Evolutionary conservation across 768 basidiomycete species (phyloP).

Genomic region (Artomyces pyxidatus): DNA sequence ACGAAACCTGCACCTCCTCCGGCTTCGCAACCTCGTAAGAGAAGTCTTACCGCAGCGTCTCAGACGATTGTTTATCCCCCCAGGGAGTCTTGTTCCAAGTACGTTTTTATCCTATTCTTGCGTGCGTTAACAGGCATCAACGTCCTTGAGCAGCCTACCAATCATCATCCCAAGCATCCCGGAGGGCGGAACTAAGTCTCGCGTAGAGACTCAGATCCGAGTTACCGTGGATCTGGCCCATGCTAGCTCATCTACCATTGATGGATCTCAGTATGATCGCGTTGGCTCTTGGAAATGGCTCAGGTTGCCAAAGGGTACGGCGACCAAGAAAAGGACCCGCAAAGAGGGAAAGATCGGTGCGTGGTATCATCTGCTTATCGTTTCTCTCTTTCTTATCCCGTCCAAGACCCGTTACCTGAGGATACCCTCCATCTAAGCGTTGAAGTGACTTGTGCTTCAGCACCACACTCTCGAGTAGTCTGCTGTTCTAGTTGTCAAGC

Average conservation of each 20-base stretch:
- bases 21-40: slow-evolving; percentile 46
- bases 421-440: slow-evolving; percentile 68
- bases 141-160: slow-evolving; percentile 44
- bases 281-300: slow-evolving; percentile 91
- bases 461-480: slow-evolving; percentile 66
- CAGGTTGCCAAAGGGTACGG: slow-evolving; percentile 68
- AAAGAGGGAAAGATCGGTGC: slow-evolving; percentile 79
- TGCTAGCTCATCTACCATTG: slow-evolving; percentile 47
- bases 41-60: slow-evolving; percentile 38
- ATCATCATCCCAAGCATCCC: slow-evolving; percentile 83
- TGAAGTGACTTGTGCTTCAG: slow-evolving; percentile 72
- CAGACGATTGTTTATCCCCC: slow-evolving; percentile 63
- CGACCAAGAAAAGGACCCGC: slow-evolving; percentile 77
- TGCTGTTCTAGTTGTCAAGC: slow-evolving; percentile 85
- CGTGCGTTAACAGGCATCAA: too few species aligned
- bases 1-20: slow-evolving; percentile 66
- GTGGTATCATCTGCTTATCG: slow-evolving; percentile 18
- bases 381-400: slow-evolving; percentile 7
- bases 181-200: slow-evolving; percentile 75
- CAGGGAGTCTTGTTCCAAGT: slow-evolving; percentile 75
- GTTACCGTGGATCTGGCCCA: slow-evolving; percentile 74
- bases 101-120: slow-evolving; percentile 20
- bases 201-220: slow-evolving; percentile 93
- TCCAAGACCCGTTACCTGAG: slow-evolving; percentile 54
- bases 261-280: slow-evolving; percentile 61